A percentile compares a stretch with the other conserved stretches of the same genome.
phyloP scores from a whole-genome alignment of 1,284 basidiomycete species.

The Salmacisia buchloeana region DNA sequence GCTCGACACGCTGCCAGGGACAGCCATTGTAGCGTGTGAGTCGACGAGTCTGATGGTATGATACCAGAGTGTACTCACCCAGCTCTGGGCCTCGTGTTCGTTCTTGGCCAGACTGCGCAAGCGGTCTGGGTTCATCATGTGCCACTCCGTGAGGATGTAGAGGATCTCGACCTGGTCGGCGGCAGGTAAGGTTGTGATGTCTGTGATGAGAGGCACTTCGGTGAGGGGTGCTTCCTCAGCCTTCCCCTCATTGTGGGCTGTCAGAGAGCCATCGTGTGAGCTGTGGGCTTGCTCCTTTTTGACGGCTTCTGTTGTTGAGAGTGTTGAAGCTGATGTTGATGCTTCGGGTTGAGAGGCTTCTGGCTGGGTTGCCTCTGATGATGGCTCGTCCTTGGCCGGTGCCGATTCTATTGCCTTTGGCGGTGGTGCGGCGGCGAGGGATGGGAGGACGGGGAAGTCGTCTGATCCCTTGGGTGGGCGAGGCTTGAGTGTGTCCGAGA shows the following conservation, averaged over 20 bases:
- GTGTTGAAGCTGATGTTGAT: no score
- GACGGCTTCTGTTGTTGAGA: background rate
- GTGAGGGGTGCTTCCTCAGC: slow-evolving; percentile 26
- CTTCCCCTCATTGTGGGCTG: background rate
- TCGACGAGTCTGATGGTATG: background rate
- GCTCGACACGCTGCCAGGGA: slow-evolving; percentile 61
- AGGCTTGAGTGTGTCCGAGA: slow-evolving; percentile 4
- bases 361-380: background rate
- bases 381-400: background rate
- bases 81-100: slow-evolving; percentile 55
- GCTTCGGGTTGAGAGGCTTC: background rate
- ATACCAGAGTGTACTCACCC: slow-evolving; percentile 49
- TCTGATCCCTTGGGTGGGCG: background rate
- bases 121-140: slow-evolving; percentile 55
- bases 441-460: background rate
- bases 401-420: background rate
- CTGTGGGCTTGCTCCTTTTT: background rate
- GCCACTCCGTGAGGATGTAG: slow-evolving; percentile 56
- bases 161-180: slow-evolving; percentile 38
- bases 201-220: background rate
- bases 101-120: slow-evolving; percentile 55
- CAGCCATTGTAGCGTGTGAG: slow-evolving; percentile 4
- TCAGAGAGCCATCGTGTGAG: background rate
- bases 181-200: slow-evolving; percentile 1
- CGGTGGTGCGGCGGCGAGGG: background rate